Evolutionary conservation across 164 flowering plant genomes (phyloP), one percentile per base, ranked within the genome.

Genomic region (Kingdonia uniflora): DNA sequence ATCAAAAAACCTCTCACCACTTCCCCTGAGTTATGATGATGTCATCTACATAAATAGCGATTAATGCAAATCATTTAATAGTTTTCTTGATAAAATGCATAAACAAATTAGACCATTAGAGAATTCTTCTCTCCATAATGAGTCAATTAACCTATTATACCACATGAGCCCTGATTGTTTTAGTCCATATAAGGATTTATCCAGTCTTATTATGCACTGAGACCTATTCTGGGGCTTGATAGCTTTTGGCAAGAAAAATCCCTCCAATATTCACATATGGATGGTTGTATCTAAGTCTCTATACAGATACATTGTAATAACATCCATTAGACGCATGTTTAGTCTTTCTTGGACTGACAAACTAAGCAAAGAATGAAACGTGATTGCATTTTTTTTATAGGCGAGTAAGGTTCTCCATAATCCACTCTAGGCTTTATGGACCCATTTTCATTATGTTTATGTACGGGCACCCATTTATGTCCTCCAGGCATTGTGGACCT

Each of bases 21-120:
- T n/a, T n/a, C n/a, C n/a, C 14, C 8, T 25, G 51, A 47, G n/a
- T 5, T 1, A 25, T 29, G 22, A 47, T 47, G 11, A 47, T 47
- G 15, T 47, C 26, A 47, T 47, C 51, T 11, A 47, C 51, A 47
- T 47, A 47, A 11, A 47, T 15, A 2, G 26, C 51, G 22, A 22
- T 47, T 20, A 47, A 20, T 11, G 14, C 51, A 47, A 47, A 20
- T 47, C 46, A n/a, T 12, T 13, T 3, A 47, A 47, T 7, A n/a
- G n/a, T n/a, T n/a, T n/a, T n/a, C n/a, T n/a, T n/a, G n/a, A n/a
- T n/a, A n/a, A n/a, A n/a, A 22, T 11, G 22, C 51, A 47, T 47
- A n/a, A n/a, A 17, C 51, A 47, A 20, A 47, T 47, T 12, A 29
- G 51, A 22, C 22, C 13, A 22, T 21, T 20, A 19, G 11, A 20